Percentiles rank a stretch among this genome's conserved stretches.
Conservation (phyloP, 139 green algal genomes). For the Coelastrella sp. region DNA sequence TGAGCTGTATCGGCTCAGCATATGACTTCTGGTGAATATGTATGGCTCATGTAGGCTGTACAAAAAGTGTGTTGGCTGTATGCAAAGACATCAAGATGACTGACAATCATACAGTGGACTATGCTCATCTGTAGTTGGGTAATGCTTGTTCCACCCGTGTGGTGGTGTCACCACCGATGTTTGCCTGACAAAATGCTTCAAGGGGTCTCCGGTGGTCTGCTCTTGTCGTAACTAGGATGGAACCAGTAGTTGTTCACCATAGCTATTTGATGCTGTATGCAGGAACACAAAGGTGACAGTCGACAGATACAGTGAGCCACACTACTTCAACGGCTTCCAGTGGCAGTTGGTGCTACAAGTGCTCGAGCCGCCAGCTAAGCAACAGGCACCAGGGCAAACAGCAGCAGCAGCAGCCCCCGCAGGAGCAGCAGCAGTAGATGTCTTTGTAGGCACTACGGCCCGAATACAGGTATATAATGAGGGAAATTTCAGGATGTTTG, state of each 20-base stretch:
- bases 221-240: no score
- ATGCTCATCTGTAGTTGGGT: no score
- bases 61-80: no score
- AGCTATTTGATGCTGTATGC: background rate
- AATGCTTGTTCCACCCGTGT: no score
- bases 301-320: constrained; percentile 40
- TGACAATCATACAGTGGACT: no score
- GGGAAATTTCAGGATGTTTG: no score
- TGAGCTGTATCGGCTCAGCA: background rate
- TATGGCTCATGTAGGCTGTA: no score
- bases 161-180: no score
- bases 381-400: background rate
- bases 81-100: no score
- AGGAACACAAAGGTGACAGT: constrained; percentile 46
- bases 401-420: background rate
- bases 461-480: constrained; percentile 5
- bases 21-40: background rate
- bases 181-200: no score
- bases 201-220: no score
- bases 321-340: constrained; percentile 48
- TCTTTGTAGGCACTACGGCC: constrained; percentile 42
- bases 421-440: constrained; percentile 2
- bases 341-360: constrained; percentile 49
- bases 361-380: constrained; percentile 29
- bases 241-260: no score